These are phyloP conservation scores for Rhododendron griersonianum DNA, from an alignment of 148 eudicot genomes.

Conservation along the genomic window DNA sequence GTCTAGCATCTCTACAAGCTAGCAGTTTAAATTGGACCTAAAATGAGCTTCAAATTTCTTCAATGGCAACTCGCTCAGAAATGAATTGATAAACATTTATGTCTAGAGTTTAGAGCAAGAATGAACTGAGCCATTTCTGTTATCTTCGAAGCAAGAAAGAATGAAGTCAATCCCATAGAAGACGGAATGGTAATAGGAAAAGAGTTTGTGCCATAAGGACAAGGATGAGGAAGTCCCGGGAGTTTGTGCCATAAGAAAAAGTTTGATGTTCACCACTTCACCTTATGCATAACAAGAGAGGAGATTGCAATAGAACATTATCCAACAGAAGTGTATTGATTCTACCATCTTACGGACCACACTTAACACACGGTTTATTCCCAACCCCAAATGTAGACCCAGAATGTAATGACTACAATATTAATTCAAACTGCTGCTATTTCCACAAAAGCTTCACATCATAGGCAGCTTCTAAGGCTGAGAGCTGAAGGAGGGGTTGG, in stretches of 20 bases:
- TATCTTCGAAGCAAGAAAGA: neutral
- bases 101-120: neutral
- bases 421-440: neutral
- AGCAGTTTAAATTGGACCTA: neutral
- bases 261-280: neutral
- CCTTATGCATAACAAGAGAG: neutral
- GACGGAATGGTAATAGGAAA: neutral
- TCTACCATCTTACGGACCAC: neutral
- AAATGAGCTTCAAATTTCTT: neutral
- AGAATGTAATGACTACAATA: neutral
- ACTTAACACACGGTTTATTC: neutral
- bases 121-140: neutral
- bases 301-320: neutral
- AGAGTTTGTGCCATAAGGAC: neutral
- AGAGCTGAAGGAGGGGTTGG: neutral
- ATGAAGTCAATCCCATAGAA: neutral
- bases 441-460: neutral
- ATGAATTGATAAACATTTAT: neutral
- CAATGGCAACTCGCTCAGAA: neutral
- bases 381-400: neutral
- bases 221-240: neutral
- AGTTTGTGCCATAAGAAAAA: neutral
- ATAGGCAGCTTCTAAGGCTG: neutral
- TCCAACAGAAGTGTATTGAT: neutral
- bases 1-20: neutral